A percentile compares a stretch with the other conserved stretches of the same genome.
Evolutionary conservation across 306 rosid species (phyloP).

Genomic region (Quercus alba): DNA sequence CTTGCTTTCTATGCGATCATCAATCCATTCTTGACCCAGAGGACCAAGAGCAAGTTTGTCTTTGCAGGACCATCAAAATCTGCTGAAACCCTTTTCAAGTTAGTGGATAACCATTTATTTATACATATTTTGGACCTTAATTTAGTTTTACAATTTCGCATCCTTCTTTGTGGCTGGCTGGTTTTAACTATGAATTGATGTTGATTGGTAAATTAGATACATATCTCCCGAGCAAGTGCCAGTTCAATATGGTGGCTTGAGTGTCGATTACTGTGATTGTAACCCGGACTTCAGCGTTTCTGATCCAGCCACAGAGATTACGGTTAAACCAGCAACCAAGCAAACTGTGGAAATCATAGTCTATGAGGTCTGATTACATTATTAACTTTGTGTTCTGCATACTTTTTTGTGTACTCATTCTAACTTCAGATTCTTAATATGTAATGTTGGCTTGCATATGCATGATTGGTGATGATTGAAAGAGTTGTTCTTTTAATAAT

Average conservation of each 20-base stretch:
- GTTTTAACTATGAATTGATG: neutral
- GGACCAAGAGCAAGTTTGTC: conserved; percentile 64
- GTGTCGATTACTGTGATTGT: conserved; percentile 92
- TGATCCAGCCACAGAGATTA: conserved; percentile 62
- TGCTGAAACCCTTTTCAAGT: conserved; percentile 67
- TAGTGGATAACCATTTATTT: conserved; percentile 18
- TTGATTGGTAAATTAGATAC: conserved; percentile 45
- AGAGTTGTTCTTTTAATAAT: conserved; percentile 1
- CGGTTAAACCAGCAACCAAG: conserved; percentile 77
- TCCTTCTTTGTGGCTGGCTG: conserved; percentile 4
- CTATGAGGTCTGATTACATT: conserved; percentile 61
- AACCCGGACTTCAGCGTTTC: conserved; percentile 73
- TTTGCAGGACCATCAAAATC: conserved; percentile 42
- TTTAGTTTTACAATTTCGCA: neutral
- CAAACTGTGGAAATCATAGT: conserved; percentile 90
- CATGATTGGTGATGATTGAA: conserved; percentile 5
- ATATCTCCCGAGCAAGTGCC: conserved; percentile 88
- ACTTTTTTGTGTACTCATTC: neutral
- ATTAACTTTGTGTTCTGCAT: neutral
- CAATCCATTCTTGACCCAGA: conserved; percentile 52
- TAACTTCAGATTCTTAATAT: neutral
- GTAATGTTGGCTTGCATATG: neutral
- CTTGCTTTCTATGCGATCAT: conserved; percentile 51
- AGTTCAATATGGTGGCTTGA: conserved; percentile 82
- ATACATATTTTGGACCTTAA: neutral